These are phyloP conservation scores for Hypoxylon sp. DNA, from an alignment of 2,329 filamentous ascomycete species.

Conservation along the genomic window DNA sequence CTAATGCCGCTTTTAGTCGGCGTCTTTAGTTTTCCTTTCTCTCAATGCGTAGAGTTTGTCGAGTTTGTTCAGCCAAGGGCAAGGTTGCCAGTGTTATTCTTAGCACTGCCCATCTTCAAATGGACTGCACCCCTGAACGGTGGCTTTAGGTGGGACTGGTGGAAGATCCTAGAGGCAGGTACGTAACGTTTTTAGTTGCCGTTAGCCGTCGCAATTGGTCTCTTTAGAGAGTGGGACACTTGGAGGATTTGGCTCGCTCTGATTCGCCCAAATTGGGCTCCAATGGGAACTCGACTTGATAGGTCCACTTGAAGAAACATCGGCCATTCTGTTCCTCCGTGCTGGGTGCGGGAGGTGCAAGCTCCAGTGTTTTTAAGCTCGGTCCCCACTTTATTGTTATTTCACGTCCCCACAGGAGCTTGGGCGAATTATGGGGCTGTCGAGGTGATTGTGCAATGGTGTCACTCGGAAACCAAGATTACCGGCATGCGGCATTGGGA, in stretches of 20 bases:
- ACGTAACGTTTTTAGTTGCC: constrained; percentile 24
- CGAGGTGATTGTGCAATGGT: constrained; percentile 24
- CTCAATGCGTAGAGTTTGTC: constrained; percentile 10
- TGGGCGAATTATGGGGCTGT: not conserved
- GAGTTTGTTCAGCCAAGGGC: constrained; percentile 35
- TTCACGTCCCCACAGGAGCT: constrained; percentile 31
- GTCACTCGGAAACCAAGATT: constrained; percentile 41
- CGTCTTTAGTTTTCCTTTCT: constrained; percentile 11
- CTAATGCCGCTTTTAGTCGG: not conserved
- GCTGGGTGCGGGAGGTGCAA: too few species aligned
- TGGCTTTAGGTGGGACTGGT: too few species aligned
- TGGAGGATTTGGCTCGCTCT: not conserved
- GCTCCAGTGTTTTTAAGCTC: not conserved
- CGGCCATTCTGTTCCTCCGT: constrained; percentile 22
- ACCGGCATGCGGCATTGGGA: constrained; percentile 13
- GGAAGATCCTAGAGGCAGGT: constrained; percentile 16
- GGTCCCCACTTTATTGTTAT: constrained; percentile 8
- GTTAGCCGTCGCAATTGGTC: constrained; percentile 18
- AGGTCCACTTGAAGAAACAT: not conserved
- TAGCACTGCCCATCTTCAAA: constrained; percentile 29
- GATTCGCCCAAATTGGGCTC: too few species aligned
- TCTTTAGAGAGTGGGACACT: not conserved
- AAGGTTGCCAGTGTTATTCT: constrained; percentile 37
- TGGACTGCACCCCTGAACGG: constrained; percentile 30
- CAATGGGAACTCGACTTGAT: too few species aligned